phyloP scores from a whole-genome alignment of 2,329 filamentous ascomycete genomes.

The Anisogramma anomala region DNA sequence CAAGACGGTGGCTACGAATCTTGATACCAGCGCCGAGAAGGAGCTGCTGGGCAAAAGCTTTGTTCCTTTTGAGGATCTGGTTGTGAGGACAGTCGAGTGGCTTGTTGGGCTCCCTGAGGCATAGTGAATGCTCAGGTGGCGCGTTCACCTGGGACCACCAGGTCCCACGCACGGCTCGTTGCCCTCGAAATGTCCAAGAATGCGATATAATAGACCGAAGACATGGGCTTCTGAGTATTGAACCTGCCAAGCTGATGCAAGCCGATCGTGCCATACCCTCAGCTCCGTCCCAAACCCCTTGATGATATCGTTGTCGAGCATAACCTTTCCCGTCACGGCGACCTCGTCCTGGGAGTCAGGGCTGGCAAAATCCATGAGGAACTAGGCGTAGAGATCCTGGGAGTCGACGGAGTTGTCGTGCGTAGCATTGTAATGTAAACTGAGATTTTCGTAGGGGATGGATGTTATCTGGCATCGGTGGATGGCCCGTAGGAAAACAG shows the following conservation, averaged over 20 bases:
- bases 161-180: no score
- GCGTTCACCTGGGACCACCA: no score
- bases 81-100: slow-evolving; percentile 1
- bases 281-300: slow-evolving; percentile 37
- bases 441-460: slow-evolving; percentile 46
- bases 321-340: slow-evolving; percentile 40
- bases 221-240: no score
- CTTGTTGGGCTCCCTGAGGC: slow-evolving; percentile 1
- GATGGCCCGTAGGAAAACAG: slow-evolving; percentile 28
- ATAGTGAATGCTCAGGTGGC: no score
- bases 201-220: no score
- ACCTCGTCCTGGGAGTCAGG: slow-evolving; percentile 21
- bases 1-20: neutral
- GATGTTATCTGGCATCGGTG: slow-evolving; percentile 36
- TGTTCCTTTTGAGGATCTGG: slow-evolving; percentile 2
- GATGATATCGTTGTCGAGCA: slow-evolving; percentile 39
- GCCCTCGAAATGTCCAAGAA: no score
- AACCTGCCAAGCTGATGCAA: no score
- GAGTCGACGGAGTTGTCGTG: slow-evolving; percentile 33
- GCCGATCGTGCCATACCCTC: slow-evolving; percentile 3
- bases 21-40: neutral
- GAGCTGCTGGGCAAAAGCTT: slow-evolving; percentile 3
- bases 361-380: slow-evolving; percentile 25
- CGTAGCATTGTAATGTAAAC: slow-evolving; percentile 36
- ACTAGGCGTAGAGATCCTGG: slow-evolving; percentile 36